Evolutionary conservation across 179 eudicot species (phyloP).

Genomic region (Beta corolliflora): DNA sequence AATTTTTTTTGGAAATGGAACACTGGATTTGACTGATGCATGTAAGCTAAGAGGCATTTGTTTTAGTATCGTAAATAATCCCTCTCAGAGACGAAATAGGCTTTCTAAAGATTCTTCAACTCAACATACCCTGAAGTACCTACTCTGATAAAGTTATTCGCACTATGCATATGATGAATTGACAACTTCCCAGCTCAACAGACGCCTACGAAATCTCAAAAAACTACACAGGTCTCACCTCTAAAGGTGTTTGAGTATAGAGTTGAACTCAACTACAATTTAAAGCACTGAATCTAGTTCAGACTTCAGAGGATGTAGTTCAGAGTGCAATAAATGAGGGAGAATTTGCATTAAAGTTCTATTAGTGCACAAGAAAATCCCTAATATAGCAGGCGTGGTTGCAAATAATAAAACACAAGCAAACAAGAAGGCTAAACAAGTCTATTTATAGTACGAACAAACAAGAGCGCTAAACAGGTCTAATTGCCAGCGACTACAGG

Average conservation of each 20-base stretch:
- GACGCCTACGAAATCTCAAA: neutral
- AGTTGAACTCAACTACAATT: neutral
- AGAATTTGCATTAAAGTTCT: neutral
- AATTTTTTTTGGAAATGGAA: neutral
- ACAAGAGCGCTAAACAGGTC: neutral
- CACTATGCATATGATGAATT: neutral
- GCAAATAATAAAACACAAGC: neutral
- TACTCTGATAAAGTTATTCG: neutral
- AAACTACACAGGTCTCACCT: neutral
- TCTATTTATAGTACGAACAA: no score
- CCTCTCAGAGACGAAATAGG: neutral
- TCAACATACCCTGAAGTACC: neutral
- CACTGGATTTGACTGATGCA: neutral
- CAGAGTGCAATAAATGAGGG: neutral
- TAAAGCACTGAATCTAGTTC: neutral
- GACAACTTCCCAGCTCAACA: neutral
- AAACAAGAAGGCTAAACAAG: neutral
- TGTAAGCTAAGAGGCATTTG: neutral
- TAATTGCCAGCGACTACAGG: neutral
- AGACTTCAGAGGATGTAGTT: neutral
- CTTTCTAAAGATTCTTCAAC: neutral
- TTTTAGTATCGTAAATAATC: neutral
- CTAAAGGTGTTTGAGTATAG: neutral
- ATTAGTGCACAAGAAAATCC: no score
- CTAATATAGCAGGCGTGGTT: neutral